These are phyloP conservation scores for Pythium folliculosum DNA, from an alignment of 352 stramenopile species.

Conservation along the genomic window DNA sequence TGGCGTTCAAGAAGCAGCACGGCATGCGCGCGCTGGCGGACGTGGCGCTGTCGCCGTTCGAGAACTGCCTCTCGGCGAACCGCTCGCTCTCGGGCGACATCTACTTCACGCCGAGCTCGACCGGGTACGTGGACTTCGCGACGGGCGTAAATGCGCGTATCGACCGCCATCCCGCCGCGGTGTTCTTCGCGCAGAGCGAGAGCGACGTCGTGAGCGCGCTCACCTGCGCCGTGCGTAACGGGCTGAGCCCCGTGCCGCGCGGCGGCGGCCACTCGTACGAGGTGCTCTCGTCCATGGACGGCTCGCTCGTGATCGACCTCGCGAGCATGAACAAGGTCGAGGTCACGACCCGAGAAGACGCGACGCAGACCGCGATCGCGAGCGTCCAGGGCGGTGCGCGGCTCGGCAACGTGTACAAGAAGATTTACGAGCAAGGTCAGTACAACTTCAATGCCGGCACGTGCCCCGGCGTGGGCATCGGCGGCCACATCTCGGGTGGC, in stretches of 20 bases:
- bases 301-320: conserved; percentile 57
- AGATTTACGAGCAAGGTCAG: conserved; percentile 40
- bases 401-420: conserved; percentile 48
- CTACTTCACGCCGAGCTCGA: conserved; percentile 26
- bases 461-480: conserved; percentile 53
- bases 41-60: conserved; percentile 17
- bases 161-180: conserved; percentile 40
- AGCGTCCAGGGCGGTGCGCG: conserved; percentile 46
- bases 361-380: conserved; percentile 32
- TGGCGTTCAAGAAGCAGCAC: conserved; percentile 24
- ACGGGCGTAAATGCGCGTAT: conserved; percentile 55
- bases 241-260: conserved; percentile 41
- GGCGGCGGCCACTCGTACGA: conserved; percentile 61
- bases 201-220: conserved; percentile 47
- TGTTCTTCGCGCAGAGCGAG: conserved; percentile 51
- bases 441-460: conserved; percentile 65
- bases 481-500: conserved; percentile 52
- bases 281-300: conserved; percentile 58
- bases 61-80: conserved; percentile 25
- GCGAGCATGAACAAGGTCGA: conserved; percentile 52
- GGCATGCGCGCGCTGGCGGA: conserved; percentile 9
- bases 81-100: conserved; percentile 20
- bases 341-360: conserved; percentile 33
- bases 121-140: conserved; percentile 45
- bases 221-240: conserved; percentile 39